Base-by-base conservation (phyloP, 108 stramenopile species). In the Stephanodiscus triporus region DNA sequence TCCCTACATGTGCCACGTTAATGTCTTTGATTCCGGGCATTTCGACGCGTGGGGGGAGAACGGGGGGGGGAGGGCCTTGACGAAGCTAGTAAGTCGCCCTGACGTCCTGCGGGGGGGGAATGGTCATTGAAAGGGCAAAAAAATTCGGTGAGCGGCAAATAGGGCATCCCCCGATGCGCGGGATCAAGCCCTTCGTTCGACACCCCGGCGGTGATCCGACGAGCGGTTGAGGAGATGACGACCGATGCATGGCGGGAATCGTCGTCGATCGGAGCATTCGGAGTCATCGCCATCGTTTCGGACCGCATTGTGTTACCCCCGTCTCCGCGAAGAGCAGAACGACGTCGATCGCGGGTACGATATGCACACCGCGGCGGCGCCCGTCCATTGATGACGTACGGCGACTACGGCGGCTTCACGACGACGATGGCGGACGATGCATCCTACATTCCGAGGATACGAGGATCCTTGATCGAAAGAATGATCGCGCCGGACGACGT, bases 401-500 rank as follows among this genome's bases (percentile, higher is more conserved):
- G 16, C 43, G 43, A 16, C 43, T 11, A 45, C 43, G 43, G 16
- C 43, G 43, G 1, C 43, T 11, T n/a, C n/a, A 45, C 43, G 43
- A 16, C 16, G 43, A 16, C 43, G 43, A 14, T 16, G 43, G 43
- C 43, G n/a, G n/a, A n/a, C n/a, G n/a, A 16, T 45, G 4, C 43
- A 45, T 45, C 14, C n/a, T n/a, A 5, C 32, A 45, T 45, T 45
- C 43, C 30, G 11, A 30, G 5, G 30, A 30, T 57, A 17, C 6
- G 29, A 26, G 37, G 60, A 22, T 77, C 0, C n/a, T 13, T 63
- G 6, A 80, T 80, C 32, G 47, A 80, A 63, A 2, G 63, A n/a
- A n/a, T n/a, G 63, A 73, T 80, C 24, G 48, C 55, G 14, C 67
- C 49, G 1, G 67, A 75, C 27, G 65, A 71, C 19, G 62, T 26